Percentiles rank a stretch among this genome's conserved stretches.
These are phyloP conservation scores for Cercophora samala DNA, from an alignment of 495 filamentous ascomycete species.

Conservation along the genomic window DNA sequence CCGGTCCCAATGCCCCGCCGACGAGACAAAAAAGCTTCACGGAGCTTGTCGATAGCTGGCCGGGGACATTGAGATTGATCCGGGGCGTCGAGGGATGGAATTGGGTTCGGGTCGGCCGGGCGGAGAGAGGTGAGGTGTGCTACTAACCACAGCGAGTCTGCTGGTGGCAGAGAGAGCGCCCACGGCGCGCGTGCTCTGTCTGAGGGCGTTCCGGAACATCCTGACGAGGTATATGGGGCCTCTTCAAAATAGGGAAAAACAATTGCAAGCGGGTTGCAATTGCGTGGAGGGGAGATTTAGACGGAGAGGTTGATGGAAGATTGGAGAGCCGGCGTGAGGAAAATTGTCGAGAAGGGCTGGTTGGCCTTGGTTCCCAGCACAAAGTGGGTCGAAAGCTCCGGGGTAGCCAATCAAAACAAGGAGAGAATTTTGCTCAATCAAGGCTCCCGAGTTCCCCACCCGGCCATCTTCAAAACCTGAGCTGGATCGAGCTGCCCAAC, in stretches of 20 bases:
- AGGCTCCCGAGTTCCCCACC: slow-evolving; percentile 22
- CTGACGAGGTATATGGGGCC: slow-evolving; percentile 42
- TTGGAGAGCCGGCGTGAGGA: slow-evolving; percentile 34
- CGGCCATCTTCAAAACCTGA: slow-evolving; percentile 17
- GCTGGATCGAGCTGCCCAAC: background rate
- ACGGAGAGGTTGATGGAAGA: slow-evolving; percentile 32
- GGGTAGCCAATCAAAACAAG: slow-evolving; percentile 11
- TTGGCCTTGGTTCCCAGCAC: slow-evolving; percentile 29
- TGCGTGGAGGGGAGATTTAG: slow-evolving; percentile 49
- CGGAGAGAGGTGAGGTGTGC: slow-evolving; percentile 27
- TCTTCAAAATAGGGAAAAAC: slow-evolving; percentile 36
- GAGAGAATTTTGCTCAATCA: slow-evolving; percentile 23
- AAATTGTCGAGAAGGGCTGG: slow-evolving; percentile 38
- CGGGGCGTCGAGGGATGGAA: slow-evolving; percentile 37
- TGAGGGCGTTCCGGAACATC: slow-evolving; percentile 98
- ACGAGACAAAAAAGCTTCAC: slow-evolving; percentile 42
- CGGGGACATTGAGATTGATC: slow-evolving; percentile 35
- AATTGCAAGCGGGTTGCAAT: slow-evolving; percentile 53
- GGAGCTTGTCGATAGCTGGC: slow-evolving; percentile 36
- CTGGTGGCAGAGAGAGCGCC: slow-evolving; percentile 86
- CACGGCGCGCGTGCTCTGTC: slow-evolving; percentile 90
- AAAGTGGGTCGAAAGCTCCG: slow-evolving; percentile 20
- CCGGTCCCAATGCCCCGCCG: slow-evolving; percentile 23
- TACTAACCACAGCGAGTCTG: slow-evolving; percentile 89
- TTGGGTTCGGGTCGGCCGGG: slow-evolving; percentile 37